Evolutionary conservation across 768 basidiomycete genomes (phyloP), one percentile per base, ranked within the genome.

Genomic region (Xerocomellus intermedius): DNA sequence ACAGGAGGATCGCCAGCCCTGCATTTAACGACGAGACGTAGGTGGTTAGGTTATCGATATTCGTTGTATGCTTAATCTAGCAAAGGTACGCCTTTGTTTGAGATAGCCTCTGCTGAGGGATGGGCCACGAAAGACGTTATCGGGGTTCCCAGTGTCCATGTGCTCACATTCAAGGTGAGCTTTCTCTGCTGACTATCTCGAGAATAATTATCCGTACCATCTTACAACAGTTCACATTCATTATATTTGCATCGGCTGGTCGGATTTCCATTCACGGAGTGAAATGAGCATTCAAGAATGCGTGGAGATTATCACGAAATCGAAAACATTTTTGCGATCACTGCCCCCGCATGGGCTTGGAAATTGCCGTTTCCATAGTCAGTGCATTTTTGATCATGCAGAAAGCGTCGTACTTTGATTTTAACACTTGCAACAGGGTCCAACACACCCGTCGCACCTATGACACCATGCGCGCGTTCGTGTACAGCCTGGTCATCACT

Each of bases 11-110:
- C 8, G 22, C 46, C 12, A 58, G 48, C 33, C 65, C 64, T 48
- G 64, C 67, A 1, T 66, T 66, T 8, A 59, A 64, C 47, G 66
- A 55, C 9, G 58, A 66, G 12, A 64, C 54, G 66, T 69, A 48
- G 19, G 67, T 57, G 26, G 30, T 32, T 16, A 19, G 4, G 33
- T 13, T 17, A 13, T 42, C 13, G 5, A 13, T 13, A 7, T 36
- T 13, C 33, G 5, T 46, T 22, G 17, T 4, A 6, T 51, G 19
- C 36, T 32, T 38, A n/a, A 60, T 46, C 16, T 8, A 24, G 1
- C 21, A 41, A 47, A 68, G 67, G 13, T 61, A 69, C 32, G 21
- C 48, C 19, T 57, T 64, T 36, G 61, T 69, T 16, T 68, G 61
- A 69, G 37, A 61, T 68, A 58, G 24, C 44, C 14, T 42, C 58